Conservation (phyloP, 495 filamentous ascomycete species). For the Gamarada debralockiae region DNA sequence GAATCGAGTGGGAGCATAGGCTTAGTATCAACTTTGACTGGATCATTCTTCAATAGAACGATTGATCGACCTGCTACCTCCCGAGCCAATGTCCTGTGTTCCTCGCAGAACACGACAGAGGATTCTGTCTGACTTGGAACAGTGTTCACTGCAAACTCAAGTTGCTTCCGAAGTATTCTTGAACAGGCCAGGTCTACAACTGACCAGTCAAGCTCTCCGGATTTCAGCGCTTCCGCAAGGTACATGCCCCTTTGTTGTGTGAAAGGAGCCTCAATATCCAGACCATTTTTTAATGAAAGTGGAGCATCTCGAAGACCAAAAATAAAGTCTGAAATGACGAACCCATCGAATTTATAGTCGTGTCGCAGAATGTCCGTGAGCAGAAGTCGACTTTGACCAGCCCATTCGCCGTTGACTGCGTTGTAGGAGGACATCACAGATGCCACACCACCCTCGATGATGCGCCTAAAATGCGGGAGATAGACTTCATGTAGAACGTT, state of each 20-base stretch:
- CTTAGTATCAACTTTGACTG: not conserved
- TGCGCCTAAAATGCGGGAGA: constrained; percentile 63
- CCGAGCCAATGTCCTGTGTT: constrained; percentile 9
- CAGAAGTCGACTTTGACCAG: constrained; percentile 58
- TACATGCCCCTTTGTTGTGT: constrained; percentile 8
- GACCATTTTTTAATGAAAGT: constrained; percentile 14
- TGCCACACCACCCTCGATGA: constrained; percentile 49
- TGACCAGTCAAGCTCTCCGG: constrained; percentile 11
- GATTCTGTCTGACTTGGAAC: not conserved
- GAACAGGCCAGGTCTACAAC: constrained; percentile 3
- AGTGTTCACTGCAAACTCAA: not conserved
- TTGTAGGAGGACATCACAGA: constrained; percentile 57
- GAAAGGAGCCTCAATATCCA: constrained; percentile 26
- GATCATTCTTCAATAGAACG: constrained; percentile 4
- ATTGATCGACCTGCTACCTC: constrained; percentile 1
- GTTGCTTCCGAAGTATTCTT: constrained; percentile 9
- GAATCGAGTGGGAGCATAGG: constrained; percentile 13
- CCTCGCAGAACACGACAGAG: constrained; percentile 12
- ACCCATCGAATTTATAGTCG: constrained; percentile 65
- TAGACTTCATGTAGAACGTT: constrained; percentile 75
- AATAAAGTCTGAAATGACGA: constrained; percentile 60
- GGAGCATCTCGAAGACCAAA: constrained; percentile 20
- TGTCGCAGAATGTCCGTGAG: constrained; percentile 61
- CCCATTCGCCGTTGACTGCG: constrained; percentile 64
- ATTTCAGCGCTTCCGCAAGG: constrained; percentile 7